Base-by-base conservation (phyloP, 2,329 filamentous ascomycete species). In the Alternaria burnsii region DNA sequence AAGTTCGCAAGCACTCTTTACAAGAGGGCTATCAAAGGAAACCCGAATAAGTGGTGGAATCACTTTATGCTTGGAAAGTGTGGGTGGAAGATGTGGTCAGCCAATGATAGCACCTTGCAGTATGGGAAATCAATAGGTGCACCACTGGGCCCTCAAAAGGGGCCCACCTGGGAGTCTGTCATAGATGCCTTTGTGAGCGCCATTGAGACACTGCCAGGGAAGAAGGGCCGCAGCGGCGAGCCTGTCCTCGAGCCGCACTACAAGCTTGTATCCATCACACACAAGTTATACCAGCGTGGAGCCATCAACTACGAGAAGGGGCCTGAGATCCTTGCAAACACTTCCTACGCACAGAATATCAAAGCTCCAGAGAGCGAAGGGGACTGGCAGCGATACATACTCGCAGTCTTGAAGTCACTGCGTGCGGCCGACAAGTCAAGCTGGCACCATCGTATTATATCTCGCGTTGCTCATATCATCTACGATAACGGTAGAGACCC, bases 381-480 rank as follows among this genome's bases (percentile, higher is more conserved):
- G 62, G 79, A 84, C 9, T 89, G 86, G 81, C 85, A 87, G 48
- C 71, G 81, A 1, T 91, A 92, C 68, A 86, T 90, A 43, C 77
- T 89, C 14, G 87, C 79, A 84, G 86, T 89, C 0, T 76, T 89
- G 50, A 86, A 85, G 68, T 82, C 82, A 32, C 77, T 90, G 54
- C 85, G 86, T 55, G 80, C 80, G 36, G 93, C 93, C 62, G 94
- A 97, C 79, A 96, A 97, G 81, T 91, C 92, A 0, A 94, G 95
- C 71, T 97, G 94, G 94, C 94, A 97, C 73, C 94, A 97, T 76
- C 90, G 94, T 20, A 93, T 97, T 80, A 92, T 93, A 54, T 89
- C 90, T 72, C 88, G 93, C 24, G 89, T 86, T 63, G 88, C 88
- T 6, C 85, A 85, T 65, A 82, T 90, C 41, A 80, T 89, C 7